Evolutionary conservation across 495 filamentous ascomycete species (phyloP), one percentile per base, ranked within the genome.

Genomic region (Sordaria brevicollis): DNA sequence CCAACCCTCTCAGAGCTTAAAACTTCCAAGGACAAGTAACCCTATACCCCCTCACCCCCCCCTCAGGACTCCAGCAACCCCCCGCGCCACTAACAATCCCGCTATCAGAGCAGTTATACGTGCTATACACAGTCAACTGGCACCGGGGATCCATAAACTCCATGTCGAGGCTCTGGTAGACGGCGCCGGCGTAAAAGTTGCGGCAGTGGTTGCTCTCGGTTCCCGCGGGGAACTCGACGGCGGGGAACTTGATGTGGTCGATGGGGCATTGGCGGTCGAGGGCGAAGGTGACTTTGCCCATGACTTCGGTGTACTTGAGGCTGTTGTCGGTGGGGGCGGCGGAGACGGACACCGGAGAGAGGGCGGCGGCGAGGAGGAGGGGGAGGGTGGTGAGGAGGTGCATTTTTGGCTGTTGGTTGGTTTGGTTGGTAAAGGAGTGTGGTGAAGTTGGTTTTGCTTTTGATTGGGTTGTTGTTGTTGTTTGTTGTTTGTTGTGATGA

Each of bases 251-350:
- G 72, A 74, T 72, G 65, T 74, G 82, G 13, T 88, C 87, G 7
- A 91, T 73, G 37, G 89, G 81, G 87, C 87, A 91, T 79, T 90
- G 82, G 88, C 88, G 91, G 7, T 91, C 77, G 70, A 90, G 88
- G 71, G 90, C 89, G 6, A 91, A 89, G 88, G 90, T 90, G 75
- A 90, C 85, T 21, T 81, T 79, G 10, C 72, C 74, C 5, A 81
- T 76, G 5, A 81, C 75, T 54, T 76, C 70, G 3, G 65, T 70
- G 69, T 73, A 76, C 65, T 75, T 70, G 35, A 39, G 7, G 36
- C 74, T n/a, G 49, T 62, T 57, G 49, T 2, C 11, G 19, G 49
- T 57, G 5, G 49, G 49, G 11, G 49, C 49, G 49, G 49, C 49
- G 2, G 49, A 1, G 21, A 62, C 49, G 13, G 49, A 62, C n/a